A percentile compares a stretch with the other conserved stretches of the same genome.
These are phyloP conservation scores for Venturiaceae sp. DNA, from an alignment of 2,329 filamentous ascomycete species.

Conservation along the genomic window DNA sequence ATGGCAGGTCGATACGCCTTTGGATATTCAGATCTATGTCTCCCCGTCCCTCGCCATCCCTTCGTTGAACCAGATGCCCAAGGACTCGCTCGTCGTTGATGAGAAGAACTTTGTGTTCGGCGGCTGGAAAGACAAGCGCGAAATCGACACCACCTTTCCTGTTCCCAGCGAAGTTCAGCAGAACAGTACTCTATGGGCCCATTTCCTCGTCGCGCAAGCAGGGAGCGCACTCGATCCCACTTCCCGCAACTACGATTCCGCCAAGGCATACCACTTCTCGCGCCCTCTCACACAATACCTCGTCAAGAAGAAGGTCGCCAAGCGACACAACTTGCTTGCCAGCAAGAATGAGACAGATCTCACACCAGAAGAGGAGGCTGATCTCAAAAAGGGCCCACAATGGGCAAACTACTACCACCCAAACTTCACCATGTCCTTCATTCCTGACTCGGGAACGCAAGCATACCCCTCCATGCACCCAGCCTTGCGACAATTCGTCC, in stretches of 20 bases:
- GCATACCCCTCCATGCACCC: conserved; percentile 59
- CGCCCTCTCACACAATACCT: conserved; percentile 84
- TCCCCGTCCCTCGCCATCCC: conserved; percentile 64
- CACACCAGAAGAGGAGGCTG: conserved; percentile 40
- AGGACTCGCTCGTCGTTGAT: conserved; percentile 62
- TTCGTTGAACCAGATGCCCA: conserved; percentile 53
- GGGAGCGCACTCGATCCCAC: conserved; percentile 70
- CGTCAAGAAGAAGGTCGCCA: conserved; percentile 78
- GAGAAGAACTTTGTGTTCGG: conserved; percentile 74
- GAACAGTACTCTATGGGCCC: conserved; percentile 89
- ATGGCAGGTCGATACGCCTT: conserved; percentile 65
- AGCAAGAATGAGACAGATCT: conserved; percentile 36
- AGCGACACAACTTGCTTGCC: conserved; percentile 75
- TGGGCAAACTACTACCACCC: conserved; percentile 88
- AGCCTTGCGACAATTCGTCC: conserved; percentile 66
- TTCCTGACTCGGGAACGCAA: conserved; percentile 68
- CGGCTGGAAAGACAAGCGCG: conserved; percentile 68
- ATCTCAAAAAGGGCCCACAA: conserved; percentile 51
- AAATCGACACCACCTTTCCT: conserved; percentile 65
- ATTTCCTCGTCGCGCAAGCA: conserved; percentile 77
- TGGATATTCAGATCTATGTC: conserved; percentile 81
- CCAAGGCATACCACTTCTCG: conserved; percentile 72
- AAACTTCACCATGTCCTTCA: conserved; percentile 81
- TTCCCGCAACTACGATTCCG: conserved; percentile 59
- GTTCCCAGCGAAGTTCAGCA: conserved; percentile 75